Evolutionary conservation across 2,329 filamentous ascomycete species (phyloP).

Genomic region (Eurotiales sp.): DNA sequence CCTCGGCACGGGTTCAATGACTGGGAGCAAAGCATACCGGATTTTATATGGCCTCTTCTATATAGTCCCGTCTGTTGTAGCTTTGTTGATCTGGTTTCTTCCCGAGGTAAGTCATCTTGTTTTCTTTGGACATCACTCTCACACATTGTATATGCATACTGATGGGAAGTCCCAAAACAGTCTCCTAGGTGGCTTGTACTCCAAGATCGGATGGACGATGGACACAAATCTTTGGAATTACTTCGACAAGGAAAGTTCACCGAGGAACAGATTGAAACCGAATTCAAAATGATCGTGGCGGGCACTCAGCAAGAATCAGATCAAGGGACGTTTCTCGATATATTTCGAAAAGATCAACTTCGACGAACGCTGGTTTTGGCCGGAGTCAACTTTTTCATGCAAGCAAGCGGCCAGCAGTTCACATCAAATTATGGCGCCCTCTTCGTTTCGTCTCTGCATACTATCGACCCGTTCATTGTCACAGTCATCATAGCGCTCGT

Average conservation of each 20-base stretch:
- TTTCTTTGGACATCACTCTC: constrained; percentile 39
- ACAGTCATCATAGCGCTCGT: constrained; percentile 16
- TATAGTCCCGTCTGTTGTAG: not conserved
- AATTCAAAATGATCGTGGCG: not conserved
- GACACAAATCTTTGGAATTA: not conserved
- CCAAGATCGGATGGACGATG: not conserved
- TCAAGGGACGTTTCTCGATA: not conserved
- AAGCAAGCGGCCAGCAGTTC: not conserved
- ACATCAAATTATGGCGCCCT: constrained; percentile 11
- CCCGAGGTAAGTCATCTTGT: constrained; percentile 22
- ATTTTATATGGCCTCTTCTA: not conserved
- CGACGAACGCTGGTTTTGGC: not conserved
- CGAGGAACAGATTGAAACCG: not conserved
- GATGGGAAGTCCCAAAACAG: no score
- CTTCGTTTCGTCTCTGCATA: constrained; percentile 20
- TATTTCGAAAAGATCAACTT: not conserved
- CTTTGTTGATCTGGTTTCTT: not conserved
- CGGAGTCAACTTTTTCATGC: not conserved
- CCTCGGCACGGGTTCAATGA: not conserved
- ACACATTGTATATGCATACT: no score
- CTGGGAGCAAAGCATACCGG: not conserved
- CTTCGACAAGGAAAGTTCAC: not conserved
- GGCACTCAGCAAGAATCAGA: not conserved
- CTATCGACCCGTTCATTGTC: constrained; percentile 21
- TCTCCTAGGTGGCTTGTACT: not conserved